Base-by-base conservation (phyloP, 2,329 filamentous ascomycete species). In the Claviceps quebecensis region DNA sequence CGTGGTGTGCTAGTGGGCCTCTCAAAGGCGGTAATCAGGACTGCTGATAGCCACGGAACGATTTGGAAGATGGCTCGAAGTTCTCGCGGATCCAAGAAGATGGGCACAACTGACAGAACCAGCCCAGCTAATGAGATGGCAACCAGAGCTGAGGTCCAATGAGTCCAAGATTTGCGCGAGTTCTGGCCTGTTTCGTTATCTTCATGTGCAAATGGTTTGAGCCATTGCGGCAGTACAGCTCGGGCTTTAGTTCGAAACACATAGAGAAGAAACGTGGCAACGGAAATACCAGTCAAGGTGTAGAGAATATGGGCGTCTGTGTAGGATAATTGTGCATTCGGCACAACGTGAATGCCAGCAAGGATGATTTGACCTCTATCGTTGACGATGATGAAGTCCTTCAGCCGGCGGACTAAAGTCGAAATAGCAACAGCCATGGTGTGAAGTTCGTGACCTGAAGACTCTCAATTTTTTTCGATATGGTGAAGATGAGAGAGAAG, bases 181-280 rank as follows among this genome's bases (percentile, higher is more conserved):
- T 56, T 40, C 0, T 50, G 37, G 1, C 52, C 55, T 1, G 59
- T 57, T 0, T 47, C 56, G 0, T 46, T 56, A 19, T 66, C 54
- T 56, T 75, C 72, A 8, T 63, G 59, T 2, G 72, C 72, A 53
- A 75, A 75, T 1, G 68, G 67, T 9, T 62, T 64, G 14, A 67
- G 59, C 70, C 71, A 75, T 44, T 58, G 61, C 0, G 72, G 71
- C 1, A 67, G 59, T 3, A 55, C 54, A 3, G 61, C 60, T 2
- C 58, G 54, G 5, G 69, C 51, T 2, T 56, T 58, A 4, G 56
- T 50, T 7, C 55, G 60, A 52, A 48, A 52, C 23, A 66, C 29
- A 49, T 67, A 63, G 16, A 69, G 48, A 17, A 65, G 52, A 22
- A 62, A 48, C 5, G 61, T 57, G 7, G 62, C 56, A 9, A 68